A percentile compares a stretch with the other conserved stretches of the same genome.
These are phyloP conservation scores for Tephrocybe sp. DNA, from an alignment of 768 basidiomycete genomes.

Conservation along the genomic window DNA sequence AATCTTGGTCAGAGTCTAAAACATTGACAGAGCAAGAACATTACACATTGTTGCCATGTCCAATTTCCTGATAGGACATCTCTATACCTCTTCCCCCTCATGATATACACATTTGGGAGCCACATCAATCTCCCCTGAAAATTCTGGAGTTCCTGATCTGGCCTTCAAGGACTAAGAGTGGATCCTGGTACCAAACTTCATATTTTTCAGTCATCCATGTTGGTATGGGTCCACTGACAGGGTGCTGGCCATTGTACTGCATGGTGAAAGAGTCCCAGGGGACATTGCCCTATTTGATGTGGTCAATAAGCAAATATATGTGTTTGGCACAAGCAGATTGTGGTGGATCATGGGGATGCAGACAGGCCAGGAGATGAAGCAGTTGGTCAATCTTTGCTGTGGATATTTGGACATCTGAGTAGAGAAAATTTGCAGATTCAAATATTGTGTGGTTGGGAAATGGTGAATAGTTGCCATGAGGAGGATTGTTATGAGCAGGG, in stretches of 20 bases:
- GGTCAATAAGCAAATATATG: conserved; percentile 26
- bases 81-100: conserved; percentile 13
- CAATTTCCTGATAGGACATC: conserved; percentile 26
- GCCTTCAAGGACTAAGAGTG: background rate
- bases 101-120: conserved; percentile 20
- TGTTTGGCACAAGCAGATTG: conserved; percentile 21
- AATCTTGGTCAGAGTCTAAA: background rate
- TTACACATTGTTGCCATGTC: conserved; percentile 24
- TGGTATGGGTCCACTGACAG: conserved; percentile 8
- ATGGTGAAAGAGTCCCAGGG: conserved; percentile 28
- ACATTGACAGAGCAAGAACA: background rate
- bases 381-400: conserved; percentile 10
- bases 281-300: conserved; percentile 22
- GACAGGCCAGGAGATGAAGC: conserved; percentile 7
- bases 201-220: conserved; percentile 8
- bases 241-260: conserved; percentile 22
- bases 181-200: conserved; percentile 6
- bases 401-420: conserved; percentile 12
- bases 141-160: conserved; percentile 6
- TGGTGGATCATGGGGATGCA: conserved; percentile 5
- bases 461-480: conserved; percentile 4
- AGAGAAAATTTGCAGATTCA: conserved; percentile 15
- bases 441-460: conserved; percentile 10
- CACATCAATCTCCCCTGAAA: conserved; percentile 18
- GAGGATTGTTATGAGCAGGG: background rate